Evolutionary conservation across 2,329 filamentous ascomycete genomes (phyloP).

Genomic region (Fusarium drepaniforme): DNA sequence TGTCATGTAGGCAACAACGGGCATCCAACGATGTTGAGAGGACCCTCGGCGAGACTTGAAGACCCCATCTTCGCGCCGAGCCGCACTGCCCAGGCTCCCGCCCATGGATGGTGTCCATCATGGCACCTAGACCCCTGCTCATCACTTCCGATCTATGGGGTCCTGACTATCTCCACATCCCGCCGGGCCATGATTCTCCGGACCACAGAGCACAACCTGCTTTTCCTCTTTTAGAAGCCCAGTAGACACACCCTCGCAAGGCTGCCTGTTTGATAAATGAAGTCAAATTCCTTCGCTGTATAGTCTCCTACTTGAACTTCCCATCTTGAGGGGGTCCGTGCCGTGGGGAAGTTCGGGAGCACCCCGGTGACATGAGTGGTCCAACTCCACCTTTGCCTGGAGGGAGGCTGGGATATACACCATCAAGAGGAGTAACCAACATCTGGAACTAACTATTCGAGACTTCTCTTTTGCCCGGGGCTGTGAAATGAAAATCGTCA

Average conservation of each 20-base stretch:
- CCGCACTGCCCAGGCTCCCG: slow-evolving; percentile 45
- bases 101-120: slow-evolving; percentile 33
- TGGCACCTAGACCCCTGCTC: background rate
- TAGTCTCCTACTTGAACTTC: background rate
- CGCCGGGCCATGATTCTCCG: background rate
- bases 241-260: background rate
- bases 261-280: slow-evolving; percentile 1
- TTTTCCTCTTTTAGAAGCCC: background rate
- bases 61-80: slow-evolving; percentile 39
- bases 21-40: slow-evolving; percentile 19
- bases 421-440: slow-evolving; percentile 6
- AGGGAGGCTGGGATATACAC: slow-evolving; percentile 18
- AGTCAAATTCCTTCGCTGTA: background rate
- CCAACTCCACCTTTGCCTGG: slow-evolving; percentile 32
- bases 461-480: slow-evolving; percentile 11
- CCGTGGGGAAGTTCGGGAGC: background rate
- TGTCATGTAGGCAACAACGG: slow-evolving; percentile 36
- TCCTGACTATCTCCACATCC: slow-evolving; percentile 1
- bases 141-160: slow-evolving; percentile 19
- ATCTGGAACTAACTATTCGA: slow-evolving; percentile 2
- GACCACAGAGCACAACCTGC: background rate
- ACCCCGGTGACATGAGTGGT: slow-evolving; percentile 22
- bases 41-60: background rate
- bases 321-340: background rate
- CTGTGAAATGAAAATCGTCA: slow-evolving; percentile 22